Evolutionary conservation across 176 grass and related monocot genomes (phyloP).

Genomic region (Phragmites australis): DNA sequence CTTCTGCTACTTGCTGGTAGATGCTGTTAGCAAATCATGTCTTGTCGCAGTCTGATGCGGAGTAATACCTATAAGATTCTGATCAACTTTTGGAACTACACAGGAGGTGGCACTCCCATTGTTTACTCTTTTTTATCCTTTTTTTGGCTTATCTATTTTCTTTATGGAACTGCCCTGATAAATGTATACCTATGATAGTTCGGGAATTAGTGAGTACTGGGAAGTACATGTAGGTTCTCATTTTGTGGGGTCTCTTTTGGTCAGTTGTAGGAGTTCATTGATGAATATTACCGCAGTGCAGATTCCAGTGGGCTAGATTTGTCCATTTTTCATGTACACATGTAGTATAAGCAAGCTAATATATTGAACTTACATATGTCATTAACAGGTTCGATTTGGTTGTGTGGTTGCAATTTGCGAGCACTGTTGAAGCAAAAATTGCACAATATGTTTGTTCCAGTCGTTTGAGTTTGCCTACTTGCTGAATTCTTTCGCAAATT

Average conservation of each 20-base stretch:
- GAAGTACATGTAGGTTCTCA: slow-evolving; percentile 40
- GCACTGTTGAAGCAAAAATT: neutral
- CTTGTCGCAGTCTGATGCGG: slow-evolving; percentile 28
- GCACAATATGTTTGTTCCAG: neutral
- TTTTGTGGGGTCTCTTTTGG: slow-evolving; percentile 35
- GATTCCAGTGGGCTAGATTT: slow-evolving; percentile 38
- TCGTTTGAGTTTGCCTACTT: neutral
- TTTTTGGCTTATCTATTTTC: slow-evolving; percentile 38
- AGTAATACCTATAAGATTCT: slow-evolving; percentile 41
- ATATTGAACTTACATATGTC: slow-evolving; percentile 3
- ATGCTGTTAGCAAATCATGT: slow-evolving; percentile 38
- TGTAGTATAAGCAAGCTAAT: slow-evolving; percentile 8
- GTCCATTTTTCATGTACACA: neutral
- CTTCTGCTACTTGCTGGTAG: slow-evolving; percentile 33
- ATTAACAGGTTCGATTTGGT: neutral
- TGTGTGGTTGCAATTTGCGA: neutral
- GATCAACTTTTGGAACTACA: slow-evolving; percentile 61
- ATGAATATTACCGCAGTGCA: slow-evolving; percentile 36
- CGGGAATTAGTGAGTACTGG: slow-evolving; percentile 51
- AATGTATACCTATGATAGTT: slow-evolving; percentile 68
- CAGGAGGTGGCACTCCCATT: slow-evolving; percentile 48
- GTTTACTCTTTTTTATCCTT: slow-evolving; percentile 37
- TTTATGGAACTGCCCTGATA: slow-evolving; percentile 45
- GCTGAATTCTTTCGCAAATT: neutral
- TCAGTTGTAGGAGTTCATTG: slow-evolving; percentile 44